phyloP scores from a whole-genome alignment of 202 grass and related monocot genomes.

The Saccharum hybrid region DNA sequence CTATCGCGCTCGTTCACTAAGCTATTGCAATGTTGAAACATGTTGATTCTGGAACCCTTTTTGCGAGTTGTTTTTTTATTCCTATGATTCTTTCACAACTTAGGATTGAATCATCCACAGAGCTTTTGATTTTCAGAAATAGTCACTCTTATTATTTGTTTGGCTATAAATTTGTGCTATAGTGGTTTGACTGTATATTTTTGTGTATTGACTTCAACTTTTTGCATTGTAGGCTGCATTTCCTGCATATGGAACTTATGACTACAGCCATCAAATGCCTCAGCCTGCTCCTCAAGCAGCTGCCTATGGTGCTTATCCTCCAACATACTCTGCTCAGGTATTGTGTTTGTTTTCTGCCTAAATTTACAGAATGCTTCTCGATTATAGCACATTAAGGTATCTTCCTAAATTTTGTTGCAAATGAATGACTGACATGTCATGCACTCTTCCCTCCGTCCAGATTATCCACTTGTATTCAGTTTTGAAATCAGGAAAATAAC shows the following conservation, averaged over 20 bases:
- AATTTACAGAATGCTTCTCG: constrained; percentile 11
- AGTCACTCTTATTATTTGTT: background rate
- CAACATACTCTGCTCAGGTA: constrained; percentile 77
- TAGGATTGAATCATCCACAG: constrained; percentile 16
- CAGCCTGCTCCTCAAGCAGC: constrained; percentile 76
- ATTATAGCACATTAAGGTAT: background rate
- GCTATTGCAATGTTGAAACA: background rate
- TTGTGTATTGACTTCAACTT: constrained; percentile 9
- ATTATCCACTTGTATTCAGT: background rate
- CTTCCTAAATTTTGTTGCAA: constrained; percentile 14
- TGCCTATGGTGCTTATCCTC: constrained; percentile 87
- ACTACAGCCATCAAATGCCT: constrained; percentile 72
- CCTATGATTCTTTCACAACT: background rate
- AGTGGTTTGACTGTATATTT: constrained; percentile 15
- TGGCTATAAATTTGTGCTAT: constrained; percentile 31
- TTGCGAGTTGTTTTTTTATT: background rate
- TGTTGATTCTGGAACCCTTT: background rate
- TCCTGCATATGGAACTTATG: constrained; percentile 85
- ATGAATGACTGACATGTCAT: background rate
- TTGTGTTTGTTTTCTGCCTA: constrained; percentile 9
- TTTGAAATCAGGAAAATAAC: background rate
- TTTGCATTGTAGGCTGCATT: constrained; percentile 63
- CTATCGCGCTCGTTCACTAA: background rate
- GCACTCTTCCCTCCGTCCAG: background rate
- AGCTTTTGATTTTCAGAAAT: background rate